Evolutionary conservation across 2,329 filamentous ascomycete genomes (phyloP), one percentile per base, ranked within the genome.

Genomic region (Parafenestella ontariensis): DNA sequence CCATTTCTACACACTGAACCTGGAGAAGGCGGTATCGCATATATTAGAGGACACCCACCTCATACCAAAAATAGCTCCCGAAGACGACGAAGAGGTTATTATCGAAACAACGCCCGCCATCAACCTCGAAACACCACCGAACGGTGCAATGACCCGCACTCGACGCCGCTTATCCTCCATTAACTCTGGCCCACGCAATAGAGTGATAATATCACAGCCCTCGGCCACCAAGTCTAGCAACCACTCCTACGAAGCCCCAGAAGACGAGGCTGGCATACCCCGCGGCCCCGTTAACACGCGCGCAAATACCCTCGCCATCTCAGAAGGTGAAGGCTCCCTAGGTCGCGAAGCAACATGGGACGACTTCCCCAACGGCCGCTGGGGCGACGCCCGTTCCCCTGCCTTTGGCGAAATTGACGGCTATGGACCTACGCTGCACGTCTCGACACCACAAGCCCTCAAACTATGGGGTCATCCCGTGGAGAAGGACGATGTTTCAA

Each of bases 321-420:
- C 93, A 0, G 94, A 98, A 78, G 94, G 95, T 5, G 90, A 96
- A 69, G 95, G 94, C 21, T 85, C 90, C 3, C 82, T 97, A 6
- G 95, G 94, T 10, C 85, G 95, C 45, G 94, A 98, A 81, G 95
- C 95, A 29, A 99, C 95, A 0, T 99, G 95, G 95, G 95, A 99
- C 69, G 95, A 99, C 68, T 99, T 92, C 76, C 94, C 94, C 59
- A 98, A 98, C 79, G 95, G 94, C 24, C 87, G 94, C 50, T 98
- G 94, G 87, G 94, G 94, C 72, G 94, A 97, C 69, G 91, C 93
- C 4, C 86, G 94, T 47, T 96, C 92, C 2, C 65, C 70, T 1
- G 94, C 94, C 0, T 98, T 96, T 72, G 94, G 94, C 68, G 92
- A 97, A 76, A 97, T 97, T 54, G 93, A 98, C 71, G 94, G 94